Evolutionary conservation across 1,284 basidiomycete genomes (phyloP).

Genomic region (Thecaphora frezii): DNA sequence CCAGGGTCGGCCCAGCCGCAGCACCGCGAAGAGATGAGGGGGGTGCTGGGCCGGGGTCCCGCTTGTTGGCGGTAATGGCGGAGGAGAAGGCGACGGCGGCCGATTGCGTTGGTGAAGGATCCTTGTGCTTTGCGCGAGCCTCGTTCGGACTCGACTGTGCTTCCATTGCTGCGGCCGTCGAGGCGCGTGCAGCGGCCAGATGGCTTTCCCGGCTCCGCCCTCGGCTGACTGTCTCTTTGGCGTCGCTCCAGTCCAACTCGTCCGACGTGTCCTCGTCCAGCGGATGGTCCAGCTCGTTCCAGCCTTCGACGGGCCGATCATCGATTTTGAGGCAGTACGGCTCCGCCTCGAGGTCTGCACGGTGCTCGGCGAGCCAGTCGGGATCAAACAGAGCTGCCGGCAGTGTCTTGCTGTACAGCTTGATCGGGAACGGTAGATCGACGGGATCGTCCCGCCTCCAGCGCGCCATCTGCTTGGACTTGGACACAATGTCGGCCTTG

Average conservation of each 20-base stretch:
- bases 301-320: constrained; percentile 33
- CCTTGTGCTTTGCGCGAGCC: no score
- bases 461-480: constrained; percentile 40
- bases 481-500: constrained; percentile 39
- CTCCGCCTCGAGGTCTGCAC: constrained; percentile 29
- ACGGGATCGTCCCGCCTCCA: constrained; percentile 40
- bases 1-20: no score
- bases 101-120: no score
- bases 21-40: no score
- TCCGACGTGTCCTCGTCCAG: constrained; percentile 40
- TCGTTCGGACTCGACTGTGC: no score
- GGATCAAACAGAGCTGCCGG: constrained; percentile 35
- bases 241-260: constrained; percentile 46
- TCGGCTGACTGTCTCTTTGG: constrained; percentile 16
- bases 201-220: constrained; percentile 5
- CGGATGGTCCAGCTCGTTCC: constrained; percentile 34
- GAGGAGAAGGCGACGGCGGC: no score
- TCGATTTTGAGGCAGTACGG: constrained; percentile 40
- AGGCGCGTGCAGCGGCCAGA: no score
- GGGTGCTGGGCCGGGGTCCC: no score
- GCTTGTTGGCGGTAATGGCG: no score
- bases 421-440: constrained; percentile 39
- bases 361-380: constrained; percentile 34
- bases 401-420: constrained; percentile 33
- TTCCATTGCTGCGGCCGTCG: no score